Evolutionary conservation across 2,329 filamentous ascomycete genomes (phyloP), one percentile per base, ranked within the genome.

Genomic region (Xylaria sp.): DNA sequence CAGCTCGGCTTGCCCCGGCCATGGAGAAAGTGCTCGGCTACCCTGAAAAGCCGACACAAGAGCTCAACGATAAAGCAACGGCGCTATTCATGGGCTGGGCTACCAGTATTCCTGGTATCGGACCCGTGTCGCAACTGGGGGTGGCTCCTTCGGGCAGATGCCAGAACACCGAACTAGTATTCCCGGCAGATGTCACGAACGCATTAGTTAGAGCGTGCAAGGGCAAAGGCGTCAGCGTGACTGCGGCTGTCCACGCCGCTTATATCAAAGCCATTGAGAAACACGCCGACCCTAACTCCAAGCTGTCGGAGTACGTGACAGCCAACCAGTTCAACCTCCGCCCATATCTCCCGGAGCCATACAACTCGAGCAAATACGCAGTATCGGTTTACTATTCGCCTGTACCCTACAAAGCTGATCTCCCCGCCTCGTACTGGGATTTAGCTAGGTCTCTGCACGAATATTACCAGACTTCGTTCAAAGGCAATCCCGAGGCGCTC

Each of bases 251-350:
- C 47, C 69, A 71, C 49, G 69, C 67, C n/a, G 71, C 71, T 5
- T 73, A 72, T 54, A 59, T 73, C 57, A 11, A 20, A 2, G 55
- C 71, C 53, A 65, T 73, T n/a, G 49, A n/a, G 17, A 69, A 69
- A 49, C 44, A 71, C 45, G 69, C 70, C 13, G 71, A 73, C 36
- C 67, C 70, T 13, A 64, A 68, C 4, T 68, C 68, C 25, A 70
- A 72, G 44, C 67, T 63, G 7, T 60, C 62, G 2, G 27, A 73
- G 39, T 75, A 75, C 54, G 73, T 73, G 13, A 67, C 73, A 17
- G 66, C 69, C 5, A 71, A 36, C 42, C 68, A 74, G 20, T 74
- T 76, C 64, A 74, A 75, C 61, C 71, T 76, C 5, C 74, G 73
- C 10, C 62, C 62, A 6, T 75, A 72, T 49, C 65, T 75, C 0